phyloP scores from a whole-genome alignment of 208 protist genomes.

The Trypanosoma melophagium region DNA sequence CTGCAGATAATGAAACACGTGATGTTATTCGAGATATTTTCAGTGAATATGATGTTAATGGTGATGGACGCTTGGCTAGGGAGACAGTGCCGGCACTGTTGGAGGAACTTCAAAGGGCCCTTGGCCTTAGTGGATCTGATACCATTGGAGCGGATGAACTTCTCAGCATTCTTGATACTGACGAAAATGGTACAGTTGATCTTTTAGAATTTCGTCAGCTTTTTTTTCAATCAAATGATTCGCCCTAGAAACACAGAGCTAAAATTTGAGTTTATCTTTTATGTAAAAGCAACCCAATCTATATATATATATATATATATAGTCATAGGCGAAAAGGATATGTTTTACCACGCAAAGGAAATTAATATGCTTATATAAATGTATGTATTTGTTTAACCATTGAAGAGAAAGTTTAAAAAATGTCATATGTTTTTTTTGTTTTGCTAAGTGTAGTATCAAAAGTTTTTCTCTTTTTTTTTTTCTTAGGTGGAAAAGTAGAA shows the following conservation, averaged over 20 bases:
- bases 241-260: neutral
- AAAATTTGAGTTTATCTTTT: neutral
- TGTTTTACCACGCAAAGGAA: too few relatives aligned
- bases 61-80: constrained; percentile 40
- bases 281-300: constrained; percentile 5
- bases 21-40: constrained; percentile 60
- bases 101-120: constrained; percentile 42
- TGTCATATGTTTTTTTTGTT: neutral
- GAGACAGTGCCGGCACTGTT: constrained; percentile 56
- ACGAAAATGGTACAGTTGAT: constrained; percentile 54
- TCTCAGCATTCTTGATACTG: constrained; percentile 38
- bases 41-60: constrained; percentile 49
- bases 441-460: neutral
- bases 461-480: constrained; percentile 30
- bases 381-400: too few relatives aligned
- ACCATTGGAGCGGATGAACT: constrained; percentile 52
- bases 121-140: constrained; percentile 56
- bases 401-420: too few relatives aligned
- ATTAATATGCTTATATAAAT: too few relatives aligned
- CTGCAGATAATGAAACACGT: constrained; percentile 18
- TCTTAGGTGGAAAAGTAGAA: constrained; percentile 13
- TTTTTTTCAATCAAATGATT: constrained; percentile 49
- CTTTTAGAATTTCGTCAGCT: constrained; percentile 67
- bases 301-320: too few relatives aligned
- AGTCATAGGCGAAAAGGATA: too few relatives aligned